Percentiles rank a stretch among this genome's conserved stretches.
These are phyloP conservation scores for Lentinula lateritia DNA, from an alignment of 768 basidiomycete species.

Conservation along the genomic window DNA sequence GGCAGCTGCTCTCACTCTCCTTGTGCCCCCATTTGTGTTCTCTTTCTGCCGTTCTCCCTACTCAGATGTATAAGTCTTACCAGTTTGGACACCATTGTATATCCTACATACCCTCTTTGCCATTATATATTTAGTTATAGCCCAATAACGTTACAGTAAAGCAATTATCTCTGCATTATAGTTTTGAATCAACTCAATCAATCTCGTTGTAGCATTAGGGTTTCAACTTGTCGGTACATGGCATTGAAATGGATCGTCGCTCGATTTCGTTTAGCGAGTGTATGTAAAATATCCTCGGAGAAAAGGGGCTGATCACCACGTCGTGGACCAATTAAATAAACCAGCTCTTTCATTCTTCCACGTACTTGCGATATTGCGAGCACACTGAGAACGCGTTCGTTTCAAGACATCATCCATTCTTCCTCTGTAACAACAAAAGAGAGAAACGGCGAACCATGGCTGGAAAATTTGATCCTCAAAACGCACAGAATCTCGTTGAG, in stretches of 20 bases:
- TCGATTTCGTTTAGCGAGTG: neutral
- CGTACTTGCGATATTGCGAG: neutral
- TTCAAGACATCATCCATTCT: conserved; percentile 10
- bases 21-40: neutral
- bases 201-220: neutral
- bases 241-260: neutral
- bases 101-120: neutral
- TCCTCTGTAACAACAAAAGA: neutral
- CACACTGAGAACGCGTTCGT: neutral
- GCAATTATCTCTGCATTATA: neutral
- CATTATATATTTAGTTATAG: neutral
- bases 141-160: neutral
- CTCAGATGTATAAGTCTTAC: neutral
- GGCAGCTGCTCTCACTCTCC: neutral
- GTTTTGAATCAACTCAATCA: neutral
- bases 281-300: neutral
- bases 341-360: neutral
- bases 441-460: conserved; percentile 29
- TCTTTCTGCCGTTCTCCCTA: neutral
- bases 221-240: neutral
- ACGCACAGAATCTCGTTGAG: conserved; percentile 89
- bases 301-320: neutral
- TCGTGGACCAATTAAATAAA: neutral
- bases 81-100: neutral
- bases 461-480: conserved; percentile 76